Evolutionary conservation across 108 stramenopile genomes (phyloP).

Genomic region (Cylindrotheca closterium): DNA sequence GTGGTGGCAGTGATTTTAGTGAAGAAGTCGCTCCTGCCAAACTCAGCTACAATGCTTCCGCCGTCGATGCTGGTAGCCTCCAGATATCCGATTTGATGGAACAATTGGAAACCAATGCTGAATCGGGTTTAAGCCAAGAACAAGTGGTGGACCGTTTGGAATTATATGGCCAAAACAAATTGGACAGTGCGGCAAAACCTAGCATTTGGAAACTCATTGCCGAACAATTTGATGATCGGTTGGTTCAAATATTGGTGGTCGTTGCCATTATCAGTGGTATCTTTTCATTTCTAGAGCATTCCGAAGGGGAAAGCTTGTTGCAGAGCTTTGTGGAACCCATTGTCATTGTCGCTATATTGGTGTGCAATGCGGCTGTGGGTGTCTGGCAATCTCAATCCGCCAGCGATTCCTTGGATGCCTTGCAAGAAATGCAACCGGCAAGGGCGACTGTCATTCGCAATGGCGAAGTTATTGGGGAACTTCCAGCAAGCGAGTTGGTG

Average conservation of each 20-base stretch:
- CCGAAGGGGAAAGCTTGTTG: constrained; percentile 26
- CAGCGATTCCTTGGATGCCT: constrained; percentile 83
- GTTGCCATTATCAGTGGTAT: constrained; percentile 70
- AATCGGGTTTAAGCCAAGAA: constrained; percentile 19
- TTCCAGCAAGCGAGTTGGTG: constrained; percentile 74
- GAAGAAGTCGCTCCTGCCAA: not conserved
- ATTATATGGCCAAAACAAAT: constrained; percentile 59
- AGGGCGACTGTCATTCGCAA: constrained; percentile 60
- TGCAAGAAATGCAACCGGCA: constrained; percentile 90
- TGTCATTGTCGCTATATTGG: constrained; percentile 92
- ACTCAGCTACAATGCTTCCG: constrained; percentile 25
- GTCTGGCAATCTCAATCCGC: constrained; percentile 94
- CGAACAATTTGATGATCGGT: constrained; percentile 87
- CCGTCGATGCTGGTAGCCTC: constrained; percentile 20
- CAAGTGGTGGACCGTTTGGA: constrained; percentile 24
- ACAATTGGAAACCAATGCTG: constrained; percentile 16
- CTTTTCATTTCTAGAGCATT: constrained; percentile 73
- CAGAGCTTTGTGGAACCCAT: constrained; percentile 89
- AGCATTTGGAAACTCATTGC: constrained; percentile 54
- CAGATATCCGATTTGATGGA: constrained; percentile 8
- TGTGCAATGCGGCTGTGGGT: constrained; percentile 96
- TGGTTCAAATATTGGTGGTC: constrained; percentile 81
- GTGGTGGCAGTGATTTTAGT: not conserved
- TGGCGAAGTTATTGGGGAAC: constrained; percentile 29
- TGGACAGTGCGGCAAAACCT: constrained; percentile 44